Percentiles rank a stretch among this genome's conserved stretches.
These are phyloP conservation scores for Penicillium vulpinum DNA, from an alignment of 2,329 filamentous ascomycete species.

Conservation along the genomic window DNA sequence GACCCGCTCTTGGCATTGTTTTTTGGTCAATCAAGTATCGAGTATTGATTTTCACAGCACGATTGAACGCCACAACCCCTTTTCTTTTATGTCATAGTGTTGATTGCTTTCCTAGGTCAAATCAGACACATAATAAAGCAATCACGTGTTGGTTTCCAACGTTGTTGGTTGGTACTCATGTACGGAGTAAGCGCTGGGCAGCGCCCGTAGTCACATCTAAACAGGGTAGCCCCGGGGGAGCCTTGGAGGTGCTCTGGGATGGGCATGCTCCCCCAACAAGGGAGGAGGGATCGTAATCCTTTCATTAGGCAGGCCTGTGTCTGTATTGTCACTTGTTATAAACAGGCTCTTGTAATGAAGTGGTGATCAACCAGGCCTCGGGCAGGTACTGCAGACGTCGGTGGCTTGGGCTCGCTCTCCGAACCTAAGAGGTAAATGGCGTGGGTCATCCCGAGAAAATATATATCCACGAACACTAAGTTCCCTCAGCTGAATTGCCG, in stretches of 20 bases:
- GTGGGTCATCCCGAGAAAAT: background rate
- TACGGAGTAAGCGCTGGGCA: background rate
- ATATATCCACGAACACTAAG: background rate
- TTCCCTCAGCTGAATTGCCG: background rate
- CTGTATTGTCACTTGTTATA: background rate
- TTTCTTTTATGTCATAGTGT: background rate
- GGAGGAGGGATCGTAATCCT: background rate
- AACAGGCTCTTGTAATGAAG: background rate
- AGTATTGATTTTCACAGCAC: background rate
- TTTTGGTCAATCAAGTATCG: background rate
- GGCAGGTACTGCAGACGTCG: background rate
- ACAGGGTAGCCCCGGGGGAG: background rate
- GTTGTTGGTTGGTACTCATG: background rate
- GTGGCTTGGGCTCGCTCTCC: background rate
- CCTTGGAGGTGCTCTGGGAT: background rate
- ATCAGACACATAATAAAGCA: background rate
- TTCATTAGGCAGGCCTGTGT: background rate
- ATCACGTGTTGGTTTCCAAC: background rate
- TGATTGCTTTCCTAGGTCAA: background rate
- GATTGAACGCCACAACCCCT: background rate
- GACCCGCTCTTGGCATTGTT: constrained; percentile 4
- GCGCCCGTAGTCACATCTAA: background rate
- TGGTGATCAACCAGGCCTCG: background rate
- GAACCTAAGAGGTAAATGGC: background rate
- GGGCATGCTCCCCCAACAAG: background rate